Evolutionary conservation across 192 early-diverging fungal species (phyloP), one percentile per base, ranked within the genome.

Genomic region (Coemansia sp.): DNA sequence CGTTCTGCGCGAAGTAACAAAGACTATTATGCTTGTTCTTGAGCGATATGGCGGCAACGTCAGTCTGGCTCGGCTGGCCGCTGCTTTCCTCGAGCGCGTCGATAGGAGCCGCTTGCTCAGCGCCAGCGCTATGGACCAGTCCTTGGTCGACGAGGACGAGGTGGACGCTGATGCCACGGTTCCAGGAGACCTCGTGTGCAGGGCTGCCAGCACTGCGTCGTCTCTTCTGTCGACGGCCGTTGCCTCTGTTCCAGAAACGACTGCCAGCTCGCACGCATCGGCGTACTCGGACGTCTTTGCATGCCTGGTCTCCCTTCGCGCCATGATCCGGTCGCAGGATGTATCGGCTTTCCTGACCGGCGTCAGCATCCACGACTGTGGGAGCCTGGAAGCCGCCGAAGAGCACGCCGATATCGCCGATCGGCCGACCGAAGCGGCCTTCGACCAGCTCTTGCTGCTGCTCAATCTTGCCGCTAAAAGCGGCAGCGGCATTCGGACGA

Each of bases 51-150:
- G 70, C 64, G 53, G 60, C 18, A 29, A 69, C 23, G 60, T 70
- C 29, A 71, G 64, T 1, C 64, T 79, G 20, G 67, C 54, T 25
- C 63, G 71, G 7, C 47, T 72, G 23, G 71, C 64, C 4, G 58
- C 55, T 0, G 32, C 28, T 6, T 69, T 73, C 46, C 61, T 79
- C 35, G 67, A 66, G 11, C 76, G 76, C 45, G 67, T 79, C 16
- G 76, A 79, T 28, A 23, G 19, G 39, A 73, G 67, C 29, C 28
- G 55, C 24, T 34, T 79, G 24, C 76, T 79, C 36, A 58, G 49
- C 28, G 55, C 30, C 4, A 18, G 39, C 39, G 39, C 39, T 16
- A 42, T 42, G 13, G 39, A 42, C 13, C 39, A 42, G 39, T 42
- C 39, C 8, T 10, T 42, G 14, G 11, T 42, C 39, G 39, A 54